Conservation (phyloP, 1,284 basidiomycete species). For the Schizophyllum amplum region DNA sequence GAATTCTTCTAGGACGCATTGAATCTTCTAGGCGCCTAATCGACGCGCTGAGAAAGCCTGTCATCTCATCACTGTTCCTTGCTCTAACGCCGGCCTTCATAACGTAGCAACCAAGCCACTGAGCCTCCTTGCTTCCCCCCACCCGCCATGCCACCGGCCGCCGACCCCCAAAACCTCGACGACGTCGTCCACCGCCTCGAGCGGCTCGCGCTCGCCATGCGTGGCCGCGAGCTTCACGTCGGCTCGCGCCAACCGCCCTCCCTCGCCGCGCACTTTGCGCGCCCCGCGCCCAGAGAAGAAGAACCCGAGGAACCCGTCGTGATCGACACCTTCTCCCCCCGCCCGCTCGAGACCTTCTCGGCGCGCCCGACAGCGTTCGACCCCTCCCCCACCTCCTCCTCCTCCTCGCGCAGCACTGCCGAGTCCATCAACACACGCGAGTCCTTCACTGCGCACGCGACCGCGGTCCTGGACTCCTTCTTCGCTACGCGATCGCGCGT, state of each 20-base stretch:
- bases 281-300: background rate
- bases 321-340: slow-evolving; percentile 10
- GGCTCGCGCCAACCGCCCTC: background rate
- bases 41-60: background rate
- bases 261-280: slow-evolving; percentile 6
- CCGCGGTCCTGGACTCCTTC: slow-evolving; percentile 20
- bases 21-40: background rate
- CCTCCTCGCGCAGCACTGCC: slow-evolving; percentile 27
- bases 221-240: background rate
- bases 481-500: slow-evolving; percentile 41
- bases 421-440: slow-evolving; percentile 16
- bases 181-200: slow-evolving; percentile 17
- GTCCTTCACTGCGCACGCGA: slow-evolving; percentile 2
- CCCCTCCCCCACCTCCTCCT: slow-evolving; percentile 17
- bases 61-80: background rate
- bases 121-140: slow-evolving; percentile 5
- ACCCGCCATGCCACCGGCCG: slow-evolving; percentile 6
- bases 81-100: background rate
- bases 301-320: background rate
- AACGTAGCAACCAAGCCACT: background rate
- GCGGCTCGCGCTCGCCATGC: slow-evolving; percentile 15
- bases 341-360: slow-evolving; percentile 18
- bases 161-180: slow-evolving; percentile 12
- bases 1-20: background rate
- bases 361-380: slow-evolving; percentile 12